A percentile compares a stretch with the other conserved stretches of the same genome.
Evolutionary conservation across 352 stramenopile genomes (phyloP).

Genomic region (Phytopythium montanum): DNA sequence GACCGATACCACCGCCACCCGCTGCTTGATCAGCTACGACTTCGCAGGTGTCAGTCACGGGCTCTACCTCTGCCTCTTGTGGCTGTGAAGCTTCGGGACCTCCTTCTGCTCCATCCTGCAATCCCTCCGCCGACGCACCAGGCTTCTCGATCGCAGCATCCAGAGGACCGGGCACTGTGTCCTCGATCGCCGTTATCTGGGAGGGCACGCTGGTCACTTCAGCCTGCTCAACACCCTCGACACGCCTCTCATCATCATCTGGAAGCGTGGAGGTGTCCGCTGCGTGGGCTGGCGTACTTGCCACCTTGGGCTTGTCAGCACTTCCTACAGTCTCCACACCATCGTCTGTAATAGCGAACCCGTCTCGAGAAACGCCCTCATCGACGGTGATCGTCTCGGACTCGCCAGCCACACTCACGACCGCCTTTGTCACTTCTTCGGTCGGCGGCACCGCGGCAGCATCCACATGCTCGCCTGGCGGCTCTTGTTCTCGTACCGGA

Average conservation of each 20-base stretch:
- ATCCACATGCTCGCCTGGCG: not conserved
- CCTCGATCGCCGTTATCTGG: not conserved
- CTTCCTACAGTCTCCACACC: not conserved
- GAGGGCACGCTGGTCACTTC: not conserved
- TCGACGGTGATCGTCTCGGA: not conserved
- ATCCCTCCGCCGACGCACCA: not conserved
- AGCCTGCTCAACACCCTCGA: not conserved
- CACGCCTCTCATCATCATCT: not conserved
- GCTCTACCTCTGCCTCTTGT: not conserved
- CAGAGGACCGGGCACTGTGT: not conserved
- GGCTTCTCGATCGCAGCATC: not conserved
- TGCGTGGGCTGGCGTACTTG: not conserved
- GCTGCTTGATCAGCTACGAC: not conserved
- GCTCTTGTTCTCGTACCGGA: not conserved
- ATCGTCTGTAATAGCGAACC: not conserved
- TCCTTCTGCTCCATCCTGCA: not conserved
- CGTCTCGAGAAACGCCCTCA: too few relatives aligned
- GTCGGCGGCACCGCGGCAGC: not conserved
- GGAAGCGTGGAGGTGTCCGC: not conserved
- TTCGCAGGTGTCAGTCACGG: not conserved
- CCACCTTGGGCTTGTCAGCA: not conserved
- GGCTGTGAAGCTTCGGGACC: not conserved
- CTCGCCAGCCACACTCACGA: not conserved
- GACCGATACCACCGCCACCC: not conserved
- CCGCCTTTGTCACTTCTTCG: not conserved